phyloP scores from a whole-genome alignment of 1,284 basidiomycete species.

The Exsudoporus floridanus region DNA sequence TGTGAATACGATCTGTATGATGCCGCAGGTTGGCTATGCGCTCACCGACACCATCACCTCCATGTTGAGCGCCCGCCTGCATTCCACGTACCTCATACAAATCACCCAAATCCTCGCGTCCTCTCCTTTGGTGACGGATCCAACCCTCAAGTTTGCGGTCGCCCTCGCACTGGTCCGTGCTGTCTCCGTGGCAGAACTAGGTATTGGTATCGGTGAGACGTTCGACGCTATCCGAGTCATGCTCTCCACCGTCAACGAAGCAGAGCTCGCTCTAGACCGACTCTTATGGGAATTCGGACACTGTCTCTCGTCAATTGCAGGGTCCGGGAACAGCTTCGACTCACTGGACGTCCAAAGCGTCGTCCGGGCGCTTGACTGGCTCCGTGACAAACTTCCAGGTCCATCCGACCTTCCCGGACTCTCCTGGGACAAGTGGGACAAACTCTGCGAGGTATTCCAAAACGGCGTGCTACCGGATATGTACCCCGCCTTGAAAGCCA shows the following conservation, averaged over 20 bases:
- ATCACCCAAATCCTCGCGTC: slow-evolving; percentile 29
- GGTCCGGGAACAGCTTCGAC: slow-evolving; percentile 28
- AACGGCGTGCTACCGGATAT: slow-evolving; percentile 29
- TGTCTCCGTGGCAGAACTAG: slow-evolving; percentile 20
- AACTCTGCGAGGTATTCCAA: slow-evolving; percentile 31
- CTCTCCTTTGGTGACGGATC: slow-evolving; percentile 35
- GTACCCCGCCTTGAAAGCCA: slow-evolving; percentile 28
- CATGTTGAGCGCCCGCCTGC: slow-evolving; percentile 25
- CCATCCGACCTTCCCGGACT: slow-evolving; percentile 37
- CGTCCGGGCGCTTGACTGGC: slow-evolving; percentile 32
- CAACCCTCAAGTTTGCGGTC: slow-evolving; percentile 45
- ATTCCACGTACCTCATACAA: slow-evolving; percentile 31
- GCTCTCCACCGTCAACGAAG: slow-evolving; percentile 32
- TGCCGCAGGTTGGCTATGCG: slow-evolving; percentile 16
- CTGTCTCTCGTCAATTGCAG: slow-evolving; percentile 34
- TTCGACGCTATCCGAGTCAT: slow-evolving; percentile 35
- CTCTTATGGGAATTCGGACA: slow-evolving; percentile 39
- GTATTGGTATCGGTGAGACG: slow-evolving; percentile 17
- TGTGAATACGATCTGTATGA: slow-evolving; percentile 19
- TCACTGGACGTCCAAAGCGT: slow-evolving; percentile 32
- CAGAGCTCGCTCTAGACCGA: slow-evolving; percentile 34
- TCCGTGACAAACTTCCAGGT: slow-evolving; percentile 31
- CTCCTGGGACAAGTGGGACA: slow-evolving; percentile 36
- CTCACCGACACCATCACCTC: slow-evolving; percentile 26
- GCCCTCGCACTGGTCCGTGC: slow-evolving; percentile 44